Conservation (phyloP, 306 rosid species). For the Albizia julibrissin region DNA sequence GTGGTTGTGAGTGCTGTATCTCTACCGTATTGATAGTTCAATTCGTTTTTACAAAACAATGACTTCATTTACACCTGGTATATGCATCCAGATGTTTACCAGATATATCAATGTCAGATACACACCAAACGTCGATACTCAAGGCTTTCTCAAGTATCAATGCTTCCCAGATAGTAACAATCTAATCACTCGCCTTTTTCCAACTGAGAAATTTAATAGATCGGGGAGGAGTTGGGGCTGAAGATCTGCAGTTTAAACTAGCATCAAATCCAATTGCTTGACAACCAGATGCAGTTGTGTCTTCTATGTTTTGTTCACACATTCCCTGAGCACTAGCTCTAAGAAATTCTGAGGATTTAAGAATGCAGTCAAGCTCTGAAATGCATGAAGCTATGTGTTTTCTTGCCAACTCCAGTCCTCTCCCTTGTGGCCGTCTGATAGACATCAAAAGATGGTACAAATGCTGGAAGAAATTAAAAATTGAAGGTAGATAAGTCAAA, state of each 20-base stretch:
- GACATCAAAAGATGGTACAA: slow-evolving; percentile 83
- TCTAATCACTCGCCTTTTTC: slow-evolving; percentile 60
- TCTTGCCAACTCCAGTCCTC: slow-evolving; percentile 95
- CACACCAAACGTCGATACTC: not conserved
- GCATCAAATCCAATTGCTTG: slow-evolving; percentile 95
- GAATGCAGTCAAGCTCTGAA: slow-evolving; percentile 64
- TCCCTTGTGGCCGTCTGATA: slow-evolving; percentile 94
- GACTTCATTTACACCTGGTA: not conserved
- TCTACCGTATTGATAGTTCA: not conserved
- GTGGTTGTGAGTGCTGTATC: not conserved
- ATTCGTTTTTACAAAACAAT: not conserved
- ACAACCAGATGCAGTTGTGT: slow-evolving; percentile 86
- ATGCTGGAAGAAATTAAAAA: slow-evolving; percentile 64
- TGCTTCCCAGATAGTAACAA: slow-evolving; percentile 12
- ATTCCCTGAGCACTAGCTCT: slow-evolving; percentile 50
- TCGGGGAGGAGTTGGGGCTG: slow-evolving; percentile 98
- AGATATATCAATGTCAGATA: not conserved
- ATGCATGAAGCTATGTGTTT: slow-evolving; percentile 85
- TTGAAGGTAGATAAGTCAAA: slow-evolving; percentile 30
- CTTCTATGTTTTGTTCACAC: slow-evolving; percentile 45
- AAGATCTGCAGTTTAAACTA: slow-evolving; percentile 78
- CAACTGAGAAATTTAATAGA: slow-evolving; percentile 75
- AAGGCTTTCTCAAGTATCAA: not conserved
- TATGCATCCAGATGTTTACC: not conserved
- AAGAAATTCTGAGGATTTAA: slow-evolving; percentile 70